A percentile compares a stretch with the other conserved stretches of the same genome.
Conservation (phyloP, 148 eudicot genomes). For the Rhododendron ferrugineum region DNA sequence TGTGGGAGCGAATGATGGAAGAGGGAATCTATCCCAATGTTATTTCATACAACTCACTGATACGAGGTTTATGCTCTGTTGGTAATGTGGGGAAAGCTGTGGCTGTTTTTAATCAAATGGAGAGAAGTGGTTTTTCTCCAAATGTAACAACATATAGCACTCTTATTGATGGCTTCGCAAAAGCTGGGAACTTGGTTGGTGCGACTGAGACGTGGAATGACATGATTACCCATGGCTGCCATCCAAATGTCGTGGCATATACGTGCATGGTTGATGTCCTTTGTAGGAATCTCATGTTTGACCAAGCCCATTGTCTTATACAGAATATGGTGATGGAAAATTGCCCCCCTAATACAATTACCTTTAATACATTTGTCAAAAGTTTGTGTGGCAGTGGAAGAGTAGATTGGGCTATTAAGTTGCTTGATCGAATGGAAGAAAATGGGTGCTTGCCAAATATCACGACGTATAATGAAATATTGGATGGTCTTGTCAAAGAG, state of each 20-base stretch:
- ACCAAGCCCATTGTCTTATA: constrained; percentile 51
- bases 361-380: constrained; percentile 61
- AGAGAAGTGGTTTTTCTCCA: constrained; percentile 40
- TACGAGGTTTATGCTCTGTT: constrained; percentile 51
- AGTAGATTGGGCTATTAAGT: constrained; percentile 54
- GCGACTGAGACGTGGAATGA: constrained; percentile 73
- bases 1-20: constrained; percentile 50
- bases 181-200: constrained; percentile 49
- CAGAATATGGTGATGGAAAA: constrained; percentile 49
- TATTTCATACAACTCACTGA: constrained; percentile 59
- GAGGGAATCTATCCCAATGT: constrained; percentile 59
- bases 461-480: constrained; percentile 57
- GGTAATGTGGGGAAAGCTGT: constrained; percentile 43
- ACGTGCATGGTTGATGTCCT: constrained; percentile 85
- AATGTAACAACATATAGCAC: constrained; percentile 63
- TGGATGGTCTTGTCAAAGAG: constrained; percentile 52
- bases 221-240: constrained; percentile 64
- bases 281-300: constrained; percentile 58
- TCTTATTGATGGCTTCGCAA: constrained; percentile 65
- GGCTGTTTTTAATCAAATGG: constrained; percentile 47
- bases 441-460: constrained; percentile 41
- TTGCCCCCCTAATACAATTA: constrained; percentile 64
- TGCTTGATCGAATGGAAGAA: constrained; percentile 48
- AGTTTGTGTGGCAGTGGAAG: constrained; percentile 51
- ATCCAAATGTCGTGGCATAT: constrained; percentile 77